Percentiles rank a stretch among this genome's conserved stretches.
Conservation (phyloP, 1,284 basidiomycete species). For the Cryptococcus floricola region DNA sequence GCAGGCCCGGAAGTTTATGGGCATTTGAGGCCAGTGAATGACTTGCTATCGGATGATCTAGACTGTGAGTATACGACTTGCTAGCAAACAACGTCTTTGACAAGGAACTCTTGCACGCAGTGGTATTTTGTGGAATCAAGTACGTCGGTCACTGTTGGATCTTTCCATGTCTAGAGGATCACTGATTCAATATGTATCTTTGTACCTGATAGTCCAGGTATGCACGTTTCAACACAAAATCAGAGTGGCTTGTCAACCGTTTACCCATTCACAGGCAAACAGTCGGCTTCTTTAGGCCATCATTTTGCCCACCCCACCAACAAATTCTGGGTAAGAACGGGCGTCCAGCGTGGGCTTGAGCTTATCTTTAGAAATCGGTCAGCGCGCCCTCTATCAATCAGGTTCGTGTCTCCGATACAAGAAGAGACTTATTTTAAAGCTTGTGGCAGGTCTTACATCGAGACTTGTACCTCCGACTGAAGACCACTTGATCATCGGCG, state of each 20-base stretch:
- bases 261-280: slow-evolving; percentile 53
- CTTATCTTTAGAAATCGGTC: background rate
- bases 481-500: slow-evolving; percentile 30
- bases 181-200: slow-evolving; percentile 2
- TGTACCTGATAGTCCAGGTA: slow-evolving; percentile 5
- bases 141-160: slow-evolving; percentile 32
- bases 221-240: background rate
- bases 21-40: slow-evolving; percentile 36
- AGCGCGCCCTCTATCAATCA: slow-evolving; percentile 57
- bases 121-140: slow-evolving; percentile 67
- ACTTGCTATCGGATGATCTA: slow-evolving; percentile 49
- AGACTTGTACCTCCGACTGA: slow-evolving; percentile 43
- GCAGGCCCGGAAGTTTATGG: slow-evolving; percentile 45
- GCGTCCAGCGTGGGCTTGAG: background rate
- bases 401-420: slow-evolving; percentile 42
- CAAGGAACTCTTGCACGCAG: slow-evolving; percentile 35
- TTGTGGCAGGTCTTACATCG: slow-evolving; percentile 55
- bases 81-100: background rate
- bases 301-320: slow-evolving; percentile 71
- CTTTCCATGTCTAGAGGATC: background rate
- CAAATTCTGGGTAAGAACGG: slow-evolving; percentile 45
- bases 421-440: background rate
- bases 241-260: background rate
- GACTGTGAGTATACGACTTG: slow-evolving; percentile 48
- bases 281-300: slow-evolving; percentile 61